These are phyloP conservation scores for Solanum pinnatisectum DNA, from an alignment of 257 asterid genomes.

Conservation along the genomic window DNA sequence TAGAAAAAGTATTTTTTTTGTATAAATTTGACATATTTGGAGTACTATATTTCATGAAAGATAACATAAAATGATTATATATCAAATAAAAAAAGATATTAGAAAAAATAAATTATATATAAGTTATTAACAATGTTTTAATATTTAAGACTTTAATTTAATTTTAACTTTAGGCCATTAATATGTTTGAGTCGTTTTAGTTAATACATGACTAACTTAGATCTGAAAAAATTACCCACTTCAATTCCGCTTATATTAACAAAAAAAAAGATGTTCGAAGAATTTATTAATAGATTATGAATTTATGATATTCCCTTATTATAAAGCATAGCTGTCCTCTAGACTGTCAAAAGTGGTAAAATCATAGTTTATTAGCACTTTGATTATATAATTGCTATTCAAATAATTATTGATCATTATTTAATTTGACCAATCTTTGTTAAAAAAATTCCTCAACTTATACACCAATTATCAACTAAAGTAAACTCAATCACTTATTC, in stretches of 20 bases:
- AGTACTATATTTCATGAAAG: too few relatives aligned
- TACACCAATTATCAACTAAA: neutral
- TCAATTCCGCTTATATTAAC: neutral
- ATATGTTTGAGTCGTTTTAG: too few relatives aligned
- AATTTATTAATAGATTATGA: neutral
- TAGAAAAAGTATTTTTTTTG: too few relatives aligned
- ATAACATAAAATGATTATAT: too few relatives aligned
- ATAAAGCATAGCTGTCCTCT: neutral
- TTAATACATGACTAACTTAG: too few relatives aligned
- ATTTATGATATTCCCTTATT: neutral
- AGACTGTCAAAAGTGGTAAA: neutral
- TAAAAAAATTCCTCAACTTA: neutral
- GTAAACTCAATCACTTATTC: neutral
- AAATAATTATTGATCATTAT: neutral
- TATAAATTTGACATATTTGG: too few relatives aligned
- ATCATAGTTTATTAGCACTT: neutral
- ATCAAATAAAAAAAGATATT: too few relatives aligned
- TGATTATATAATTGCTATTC: neutral
- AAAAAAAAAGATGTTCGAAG: neutral
- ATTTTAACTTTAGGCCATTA: too few relatives aligned
- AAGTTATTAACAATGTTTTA: too few relatives aligned
- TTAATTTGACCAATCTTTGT: neutral
- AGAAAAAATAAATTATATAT: too few relatives aligned
- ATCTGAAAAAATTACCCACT: neutral
- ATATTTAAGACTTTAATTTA: too few relatives aligned